Base-by-base conservation (phyloP, 1,284 basidiomycete genomes). In the Trichosporon sp. region DNA sequence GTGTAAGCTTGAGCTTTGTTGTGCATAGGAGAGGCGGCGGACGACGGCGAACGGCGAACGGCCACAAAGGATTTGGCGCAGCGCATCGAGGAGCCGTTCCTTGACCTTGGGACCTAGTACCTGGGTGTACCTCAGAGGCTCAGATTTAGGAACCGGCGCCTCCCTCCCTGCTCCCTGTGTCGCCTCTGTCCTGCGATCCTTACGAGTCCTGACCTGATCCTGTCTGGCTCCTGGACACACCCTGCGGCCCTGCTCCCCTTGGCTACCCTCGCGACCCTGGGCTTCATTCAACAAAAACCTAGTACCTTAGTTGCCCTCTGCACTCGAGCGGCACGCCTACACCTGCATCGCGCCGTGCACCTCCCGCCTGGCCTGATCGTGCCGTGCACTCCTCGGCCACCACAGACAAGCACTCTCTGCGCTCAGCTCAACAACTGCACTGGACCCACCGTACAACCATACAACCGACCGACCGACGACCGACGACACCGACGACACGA, bases 221-320 rank as follows among this genome's bases (percentile, higher is more conserved):
- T 12, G 34, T 34, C 34, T 5, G 34, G 34, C 34, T 34, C 34
- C 34, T 34, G 34, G 34, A 51, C 44, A 51, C 27, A 31, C 29
- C 27, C 56, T 56, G 13, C 23, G 53, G 27, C 44, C 44, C 44
- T 51, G 44, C 21, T 51, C 21, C 44, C 44, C 44, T 51, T 51
- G 21, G 34, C 44, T 23, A 23, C 44, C 44, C 44, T 51, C n/a
- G 38, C 29, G 29, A 29, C 53, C 53, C 53, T 58, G 53, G 53
- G 13, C 27, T 31, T 58, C 53, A 58, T 58, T 58, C 53, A 58
- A 58, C 53, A 31, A 58, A 58, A 58, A 58, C 53, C 53, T 58
- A 58, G 53, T 58, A 58, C 53, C 53, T 56, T 56, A 29, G 25
- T 56, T 56, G 42, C n/a, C 42, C 42, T 44, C 42, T 21, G 38